Evolutionary conservation across 2,329 filamentous ascomycete genomes (phyloP).

Genomic region (Trichoderma hamatum): DNA sequence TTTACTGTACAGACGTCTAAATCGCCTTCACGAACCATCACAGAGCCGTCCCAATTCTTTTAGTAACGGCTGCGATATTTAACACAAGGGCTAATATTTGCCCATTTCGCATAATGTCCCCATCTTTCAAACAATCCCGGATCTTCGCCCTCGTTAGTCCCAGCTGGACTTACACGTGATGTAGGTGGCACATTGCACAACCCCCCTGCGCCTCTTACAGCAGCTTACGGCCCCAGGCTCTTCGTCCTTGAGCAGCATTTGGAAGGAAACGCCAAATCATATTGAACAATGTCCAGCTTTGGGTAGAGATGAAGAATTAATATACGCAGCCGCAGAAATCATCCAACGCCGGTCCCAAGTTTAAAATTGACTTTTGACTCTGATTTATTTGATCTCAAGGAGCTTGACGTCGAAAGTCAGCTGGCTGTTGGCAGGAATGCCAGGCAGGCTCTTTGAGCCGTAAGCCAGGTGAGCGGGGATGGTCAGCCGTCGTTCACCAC

Average conservation of each 20-base stretch:
- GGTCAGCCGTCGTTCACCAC: slow-evolving; percentile 89
- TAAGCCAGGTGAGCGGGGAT: slow-evolving; percentile 89
- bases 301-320: slow-evolving; percentile 19
- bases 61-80: slow-evolving; percentile 17
- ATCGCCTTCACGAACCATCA: slow-evolving; percentile 17
- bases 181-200: neutral
- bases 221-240: slow-evolving; percentile 54
- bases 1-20: slow-evolving; percentile 28
- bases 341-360: slow-evolving; percentile 26
- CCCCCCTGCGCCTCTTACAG: slow-evolving; percentile 33
- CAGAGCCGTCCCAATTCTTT: slow-evolving; percentile 9
- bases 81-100: slow-evolving; percentile 30
- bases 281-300: slow-evolving; percentile 26
- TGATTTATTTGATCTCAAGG: slow-evolving; percentile 74
- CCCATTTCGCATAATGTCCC: slow-evolving; percentile 47
- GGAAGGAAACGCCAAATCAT: slow-evolving; percentile 29
- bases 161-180: slow-evolving; percentile 2
- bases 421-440: slow-evolving; percentile 89
- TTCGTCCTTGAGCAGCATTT: slow-evolving; percentile 42
- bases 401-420: slow-evolving; percentile 91
- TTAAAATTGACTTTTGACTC: neutral
- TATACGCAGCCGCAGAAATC: slow-evolving; percentile 25
- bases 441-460: slow-evolving; percentile 78
- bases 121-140: slow-evolving; percentile 51
- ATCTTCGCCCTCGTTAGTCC: slow-evolving; percentile 44